These are phyloP conservation scores for Myxozyma nipponensis DNA, from an alignment of 805 yeast genomes.

Conservation along the genomic window DNA sequence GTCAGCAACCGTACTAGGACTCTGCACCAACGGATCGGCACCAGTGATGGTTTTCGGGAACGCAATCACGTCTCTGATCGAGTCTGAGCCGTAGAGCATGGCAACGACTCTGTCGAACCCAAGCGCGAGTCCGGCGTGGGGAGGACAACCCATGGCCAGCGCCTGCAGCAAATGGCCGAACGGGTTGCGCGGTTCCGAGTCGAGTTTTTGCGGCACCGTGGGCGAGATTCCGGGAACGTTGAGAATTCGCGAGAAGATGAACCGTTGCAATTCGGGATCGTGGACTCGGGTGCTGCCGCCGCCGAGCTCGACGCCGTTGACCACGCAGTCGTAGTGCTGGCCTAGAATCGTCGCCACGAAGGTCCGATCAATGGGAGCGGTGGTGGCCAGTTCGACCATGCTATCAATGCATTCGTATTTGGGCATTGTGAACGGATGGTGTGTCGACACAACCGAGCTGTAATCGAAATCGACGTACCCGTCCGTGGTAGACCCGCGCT, in stretches of 20 bases:
- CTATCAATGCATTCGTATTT: slow-evolving; percentile 59
- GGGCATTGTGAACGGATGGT: slow-evolving; percentile 97
- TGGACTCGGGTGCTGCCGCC: slow-evolving; percentile 97
- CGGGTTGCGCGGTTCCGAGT: slow-evolving; percentile 48
- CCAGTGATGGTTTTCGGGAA: slow-evolving; percentile 94
- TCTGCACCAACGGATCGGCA: slow-evolving; percentile 77
- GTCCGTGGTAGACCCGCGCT: slow-evolving; percentile 34
- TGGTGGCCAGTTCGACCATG: slow-evolving; percentile 26
- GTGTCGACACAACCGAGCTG: slow-evolving; percentile 58
- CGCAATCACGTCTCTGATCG: slow-evolving; percentile 90
- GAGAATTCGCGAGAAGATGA: slow-evolving; percentile 62
- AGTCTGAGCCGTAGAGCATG: slow-evolving; percentile 70
- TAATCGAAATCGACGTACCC: slow-evolving; percentile 62
- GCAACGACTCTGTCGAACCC: slow-evolving; percentile 94
- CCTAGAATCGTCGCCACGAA: slow-evolving; percentile 54
- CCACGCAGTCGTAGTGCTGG: slow-evolving; percentile 88
- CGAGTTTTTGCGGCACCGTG: slow-evolving; percentile 22
- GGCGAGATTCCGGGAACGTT: slow-evolving; percentile 41
- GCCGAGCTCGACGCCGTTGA: slow-evolving; percentile 93
- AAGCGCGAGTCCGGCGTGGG: slow-evolving; percentile 95
- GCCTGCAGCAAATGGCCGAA: slow-evolving; percentile 87
- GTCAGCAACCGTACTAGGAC: slow-evolving; percentile 66
- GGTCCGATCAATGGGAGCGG: not conserved
- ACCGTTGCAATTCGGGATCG: slow-evolving; percentile 72
- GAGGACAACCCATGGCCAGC: slow-evolving; percentile 89